Conservation (phyloP, 192 early-diverging fungal species). For the Diversispora epigaea region DNA sequence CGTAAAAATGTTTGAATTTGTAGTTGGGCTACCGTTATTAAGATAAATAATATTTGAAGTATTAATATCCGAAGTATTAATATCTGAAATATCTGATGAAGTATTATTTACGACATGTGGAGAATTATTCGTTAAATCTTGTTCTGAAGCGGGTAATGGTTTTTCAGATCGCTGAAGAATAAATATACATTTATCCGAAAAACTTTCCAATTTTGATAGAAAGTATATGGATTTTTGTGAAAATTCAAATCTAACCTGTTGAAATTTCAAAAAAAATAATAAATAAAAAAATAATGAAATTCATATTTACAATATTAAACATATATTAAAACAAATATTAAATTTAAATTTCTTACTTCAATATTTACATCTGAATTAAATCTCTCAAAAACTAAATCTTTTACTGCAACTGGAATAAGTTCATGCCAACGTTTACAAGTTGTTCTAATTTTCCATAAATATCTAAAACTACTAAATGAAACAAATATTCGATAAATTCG, state of each 20-base stretch:
- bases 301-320: background rate
- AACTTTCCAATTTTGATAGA: background rate
- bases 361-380: no score
- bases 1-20: no score
- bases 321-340: background rate
- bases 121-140: background rate
- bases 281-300: background rate
- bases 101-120: background rate
- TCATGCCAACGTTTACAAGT: no score
- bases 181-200: constrained; percentile 4
- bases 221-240: constrained; percentile 1
- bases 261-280: background rate
- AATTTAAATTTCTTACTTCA: no score
- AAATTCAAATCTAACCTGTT: constrained; percentile 5
- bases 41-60: background rate
- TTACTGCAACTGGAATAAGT: no score
- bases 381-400: no score
- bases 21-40: no score
- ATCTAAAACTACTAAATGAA: no score
- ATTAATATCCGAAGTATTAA: background rate
- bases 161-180: background rate
- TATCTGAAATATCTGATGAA: background rate
- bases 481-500: no score
- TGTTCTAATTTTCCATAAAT: no score
- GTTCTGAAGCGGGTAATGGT: background rate